Conservation (phyloP, 352 stramenopile genomes). For the Globisporangium rhizosaccharum region DNA sequence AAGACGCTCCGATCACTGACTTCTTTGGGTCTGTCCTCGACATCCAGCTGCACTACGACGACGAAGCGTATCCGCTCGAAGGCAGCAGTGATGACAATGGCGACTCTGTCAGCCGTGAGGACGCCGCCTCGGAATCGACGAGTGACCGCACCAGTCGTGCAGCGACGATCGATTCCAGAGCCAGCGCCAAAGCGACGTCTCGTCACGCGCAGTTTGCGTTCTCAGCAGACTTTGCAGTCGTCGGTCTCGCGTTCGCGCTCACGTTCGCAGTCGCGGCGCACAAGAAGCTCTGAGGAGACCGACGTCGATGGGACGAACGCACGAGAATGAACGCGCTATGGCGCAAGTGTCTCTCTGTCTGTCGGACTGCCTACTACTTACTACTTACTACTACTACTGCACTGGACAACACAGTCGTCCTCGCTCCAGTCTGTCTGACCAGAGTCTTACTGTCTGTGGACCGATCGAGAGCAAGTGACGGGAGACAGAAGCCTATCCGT, state of each 20-base stretch:
- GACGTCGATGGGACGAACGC: background rate
- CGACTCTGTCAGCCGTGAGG: background rate
- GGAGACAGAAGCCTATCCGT: background rate
- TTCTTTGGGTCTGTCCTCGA: constrained; percentile 87
- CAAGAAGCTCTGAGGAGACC: constrained; percentile 34
- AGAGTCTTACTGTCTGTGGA: too few relatives aligned
- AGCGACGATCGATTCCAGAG: too few relatives aligned
- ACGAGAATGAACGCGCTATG: background rate
- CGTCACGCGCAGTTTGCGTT: constrained; percentile 33
- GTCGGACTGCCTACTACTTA: background rate
- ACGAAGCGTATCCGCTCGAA: constrained; percentile 74
- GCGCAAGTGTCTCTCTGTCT: background rate
- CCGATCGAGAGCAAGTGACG: too few relatives aligned
- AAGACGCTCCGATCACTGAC: constrained; percentile 78
- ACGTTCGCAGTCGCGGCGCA: constrained; percentile 26
- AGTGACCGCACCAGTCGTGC: background rate
- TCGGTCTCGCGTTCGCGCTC: constrained; percentile 15
- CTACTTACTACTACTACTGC: background rate
- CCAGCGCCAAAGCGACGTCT: background rate
- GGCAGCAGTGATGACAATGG: constrained; percentile 1
- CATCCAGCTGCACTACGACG: constrained; percentile 61
- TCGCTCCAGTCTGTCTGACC: too few relatives aligned
- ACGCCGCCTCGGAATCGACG: background rate
- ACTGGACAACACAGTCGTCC: background rate
- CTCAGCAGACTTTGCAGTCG: constrained; percentile 33